Conservation (phyloP, 2,329 filamentous ascomycete species). For the Penicillium capsulatum region DNA sequence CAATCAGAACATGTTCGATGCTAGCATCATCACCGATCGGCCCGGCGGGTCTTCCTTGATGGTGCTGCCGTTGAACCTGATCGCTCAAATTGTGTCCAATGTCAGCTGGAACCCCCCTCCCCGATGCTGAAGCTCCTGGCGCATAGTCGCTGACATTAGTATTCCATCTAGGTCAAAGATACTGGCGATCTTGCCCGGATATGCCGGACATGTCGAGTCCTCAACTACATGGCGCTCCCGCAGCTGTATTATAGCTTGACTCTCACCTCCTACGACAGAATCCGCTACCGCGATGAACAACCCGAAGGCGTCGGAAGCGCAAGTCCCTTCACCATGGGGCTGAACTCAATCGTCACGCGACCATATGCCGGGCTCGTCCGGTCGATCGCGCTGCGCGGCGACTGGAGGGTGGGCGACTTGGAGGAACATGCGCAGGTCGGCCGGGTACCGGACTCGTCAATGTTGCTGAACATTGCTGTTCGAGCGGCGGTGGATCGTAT, state of each 20-base stretch:
- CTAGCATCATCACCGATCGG: constrained; percentile 29
- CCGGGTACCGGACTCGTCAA: constrained; percentile 59
- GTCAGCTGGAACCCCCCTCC: constrained; percentile 35
- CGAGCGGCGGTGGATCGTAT: constrained; percentile 58
- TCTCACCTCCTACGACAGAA: constrained; percentile 55
- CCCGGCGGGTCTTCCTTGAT: constrained; percentile 32
- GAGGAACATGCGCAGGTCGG: constrained; percentile 56
- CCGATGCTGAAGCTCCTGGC: not conserved
- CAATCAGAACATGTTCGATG: constrained; percentile 43
- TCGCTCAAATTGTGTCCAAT: constrained; percentile 54
- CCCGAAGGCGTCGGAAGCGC: constrained; percentile 60
- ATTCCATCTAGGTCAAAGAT: constrained; percentile 51
- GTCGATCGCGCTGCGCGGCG: constrained; percentile 51
- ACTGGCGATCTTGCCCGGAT: constrained; percentile 55
- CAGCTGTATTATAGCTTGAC: constrained; percentile 56
- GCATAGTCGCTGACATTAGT: constrained; percentile 1
- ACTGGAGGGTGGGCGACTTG: constrained; percentile 55
- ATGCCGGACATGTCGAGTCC: constrained; percentile 57
- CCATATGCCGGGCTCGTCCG: constrained; percentile 52
- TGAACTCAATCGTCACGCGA: constrained; percentile 59
- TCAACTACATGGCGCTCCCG: constrained; percentile 62
- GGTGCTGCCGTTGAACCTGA: constrained; percentile 54
- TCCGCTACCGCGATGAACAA: constrained; percentile 55
- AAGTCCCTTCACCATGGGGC: constrained; percentile 60
- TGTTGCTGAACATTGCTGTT: constrained; percentile 60